Base-by-base conservation (phyloP, 1,284 basidiomycete genomes). In the Hymenochaete sp. region DNA sequence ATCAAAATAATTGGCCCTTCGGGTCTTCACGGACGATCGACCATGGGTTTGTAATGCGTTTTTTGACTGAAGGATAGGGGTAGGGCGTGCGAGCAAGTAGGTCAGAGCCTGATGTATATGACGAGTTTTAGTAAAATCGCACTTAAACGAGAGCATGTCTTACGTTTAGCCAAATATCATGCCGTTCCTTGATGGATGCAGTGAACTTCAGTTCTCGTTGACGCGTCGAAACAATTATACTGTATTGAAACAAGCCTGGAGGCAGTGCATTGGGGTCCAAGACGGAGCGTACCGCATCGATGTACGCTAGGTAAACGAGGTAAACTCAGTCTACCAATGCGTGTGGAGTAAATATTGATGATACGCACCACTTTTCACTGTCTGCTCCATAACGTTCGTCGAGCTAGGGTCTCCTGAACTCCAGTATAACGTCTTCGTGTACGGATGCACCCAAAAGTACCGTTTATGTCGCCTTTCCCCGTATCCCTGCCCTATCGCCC, bases 401-500 rank as follows among this genome's bases (percentile, higher is more conserved):
- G 87, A 87, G 26, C 91, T 91, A 26, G 95, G 96, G 66, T 98
- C 95, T 26, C 83, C 81, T 24, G 88, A 80, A 56, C 91, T 93
- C 96, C 96, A 99, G 66, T 98, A 98, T 48, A 99, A 62, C 7
- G 92, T 98, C 68, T 92, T 91, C 42, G 93, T 98, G 62, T 98
- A 99, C 21, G 96, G 96, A 65, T 98, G 95, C 11, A 99, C 82
- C 93, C 96, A 98, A 75, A 98, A 97, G 82, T 95, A 99, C 29
- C 96, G 77, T 62, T 80, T 83, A 66, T 99, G 96, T 43, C 93
- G 72, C 61, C 82, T 84, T 62, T 93, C 89, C 22, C 90, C 89
- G 59, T 92, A 76, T 5, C 91, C 92, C 60, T 89, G 91, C 24
- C 92, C 91, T 56, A 98, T 80, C n/a, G 88, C 68, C 50, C 81